phyloP scores from a whole-genome alignment of 176 grass and related monocot genomes.

The Elaeis guineensis region DNA sequence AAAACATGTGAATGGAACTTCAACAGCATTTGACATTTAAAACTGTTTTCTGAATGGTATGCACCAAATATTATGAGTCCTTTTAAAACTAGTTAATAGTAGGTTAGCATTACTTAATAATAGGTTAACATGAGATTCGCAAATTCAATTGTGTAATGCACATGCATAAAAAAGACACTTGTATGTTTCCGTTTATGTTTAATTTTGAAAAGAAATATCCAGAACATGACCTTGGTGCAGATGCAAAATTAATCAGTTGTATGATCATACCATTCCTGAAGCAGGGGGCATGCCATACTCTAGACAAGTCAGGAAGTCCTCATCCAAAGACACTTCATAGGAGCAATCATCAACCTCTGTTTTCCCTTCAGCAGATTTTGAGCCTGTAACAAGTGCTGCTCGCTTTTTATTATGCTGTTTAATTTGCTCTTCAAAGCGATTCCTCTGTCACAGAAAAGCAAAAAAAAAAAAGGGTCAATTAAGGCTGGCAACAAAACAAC shows the following conservation, averaged over 20 bases:
- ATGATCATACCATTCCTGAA: conserved; percentile 76
- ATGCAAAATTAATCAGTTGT: not conserved
- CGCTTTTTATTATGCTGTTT: conserved; percentile 88
- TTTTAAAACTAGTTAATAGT: no score
- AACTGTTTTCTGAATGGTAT: no score
- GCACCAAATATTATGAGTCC: no score
- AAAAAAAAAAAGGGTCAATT: not conserved
- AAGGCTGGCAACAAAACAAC: not conserved
- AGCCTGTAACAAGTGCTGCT: conserved; percentile 38
- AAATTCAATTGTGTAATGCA: no score
- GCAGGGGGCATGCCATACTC: conserved; percentile 99
- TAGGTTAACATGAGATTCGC: no score
- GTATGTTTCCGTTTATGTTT: no score
- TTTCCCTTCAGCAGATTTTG: conserved; percentile 41
- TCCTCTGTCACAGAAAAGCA: conserved; percentile 41
- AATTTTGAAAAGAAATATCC: no score
- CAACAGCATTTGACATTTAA: no score
- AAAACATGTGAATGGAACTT: no score
- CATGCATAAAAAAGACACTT: no score
- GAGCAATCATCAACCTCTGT: conserved; percentile 62
- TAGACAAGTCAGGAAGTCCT: conserved; percentile 83
- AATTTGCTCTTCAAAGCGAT: conserved; percentile 91
- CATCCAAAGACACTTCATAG: conserved; percentile 87
- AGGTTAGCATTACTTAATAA: no score
- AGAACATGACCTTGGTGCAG: no score